Evolutionary conservation across 1,284 basidiomycete genomes (phyloP), one percentile per base, ranked within the genome.

Genomic region (Trichosporon coremiiforme): DNA sequence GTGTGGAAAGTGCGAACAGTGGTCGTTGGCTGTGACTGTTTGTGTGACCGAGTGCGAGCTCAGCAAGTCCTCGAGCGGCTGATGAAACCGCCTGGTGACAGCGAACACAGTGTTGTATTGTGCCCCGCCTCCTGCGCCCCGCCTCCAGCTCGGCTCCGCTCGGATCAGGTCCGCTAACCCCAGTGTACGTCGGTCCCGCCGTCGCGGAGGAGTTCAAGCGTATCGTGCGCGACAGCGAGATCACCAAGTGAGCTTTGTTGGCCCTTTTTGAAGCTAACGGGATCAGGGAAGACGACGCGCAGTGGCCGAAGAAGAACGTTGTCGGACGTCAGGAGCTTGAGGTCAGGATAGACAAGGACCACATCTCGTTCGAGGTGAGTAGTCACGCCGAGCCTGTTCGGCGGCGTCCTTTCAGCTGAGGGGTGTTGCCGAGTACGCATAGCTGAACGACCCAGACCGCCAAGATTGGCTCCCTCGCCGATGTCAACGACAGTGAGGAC

Each of bases 261-360:
- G 63, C 47, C 9, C 20, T 31, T 22, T 13, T 45, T 12, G 15
- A 15, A n/a, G 57, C 68, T 69, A 57, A 70, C 71, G 12, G 8
- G 9, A 29, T 9, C 83, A 97, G 94, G 86, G 97, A 99, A 88
- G 96, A 99, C 82, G 96, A 99, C 84, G 88, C 90, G 0, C 91
- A 94, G 78, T 99, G 96, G 96, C 96, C 96, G 4, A 96, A 97
- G 86, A 98, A 96, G 87, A 97, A 98, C 83, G 93, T 97, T 62
- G 94, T 97, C 22, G 96, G 96, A 57, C 93, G 95, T 83, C 96
- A 99, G 83, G 97, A 99, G 83, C 88, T 99, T 64, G 96, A 99
- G 83, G 92, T 99, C 68, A 88, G 94, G 70, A 83, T 98, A 70
- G 95, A 95, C 62, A 95, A 91, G 79, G 94, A 98, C 77, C 96